A percentile compares a stretch with the other conserved stretches of the same genome.
Conservation (phyloP, 805 yeast species). For the Yamadazyma takamatsuzukensis region DNA sequence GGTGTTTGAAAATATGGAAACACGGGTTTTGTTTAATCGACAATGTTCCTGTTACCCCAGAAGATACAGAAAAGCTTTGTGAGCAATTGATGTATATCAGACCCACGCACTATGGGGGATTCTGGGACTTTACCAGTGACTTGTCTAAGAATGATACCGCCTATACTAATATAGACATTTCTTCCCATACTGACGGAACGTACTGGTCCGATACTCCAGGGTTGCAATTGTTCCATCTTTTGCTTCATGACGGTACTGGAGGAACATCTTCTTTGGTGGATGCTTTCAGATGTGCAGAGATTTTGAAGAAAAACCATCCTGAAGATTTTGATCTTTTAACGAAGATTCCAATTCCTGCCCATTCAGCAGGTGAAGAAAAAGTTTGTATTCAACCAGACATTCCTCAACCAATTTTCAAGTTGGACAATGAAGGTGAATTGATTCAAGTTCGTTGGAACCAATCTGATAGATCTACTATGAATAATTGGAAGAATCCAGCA, state of each 20-base stretch:
- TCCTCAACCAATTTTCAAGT: slow-evolving; percentile 56
- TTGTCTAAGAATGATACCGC: slow-evolving; percentile 68
- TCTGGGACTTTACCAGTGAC: slow-evolving; percentile 75
- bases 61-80: slow-evolving; percentile 54
- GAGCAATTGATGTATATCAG: slow-evolving; percentile 57
- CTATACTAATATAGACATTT: slow-evolving; percentile 62
- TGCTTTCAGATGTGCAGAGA: slow-evolving; percentile 57
- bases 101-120: slow-evolving; percentile 75
- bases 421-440: slow-evolving; percentile 48
- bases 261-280: slow-evolving; percentile 68
- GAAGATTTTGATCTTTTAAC: slow-evolving; percentile 50
- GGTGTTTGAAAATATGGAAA: slow-evolving; percentile 51
- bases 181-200: slow-evolving; percentile 70
- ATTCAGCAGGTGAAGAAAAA: slow-evolving; percentile 67
- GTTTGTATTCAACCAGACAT: slow-evolving; percentile 57
- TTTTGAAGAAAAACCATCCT: slow-evolving; percentile 44
- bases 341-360: slow-evolving; percentile 56
- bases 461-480: slow-evolving; percentile 64
- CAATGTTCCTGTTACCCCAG: slow-evolving; percentile 57
- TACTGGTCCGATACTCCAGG: slow-evolving; percentile 75
- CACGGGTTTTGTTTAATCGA: slow-evolving; percentile 63
- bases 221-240: slow-evolving; percentile 62
- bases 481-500: slow-evolving; percentile 42
- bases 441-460: slow-evolving; percentile 70
- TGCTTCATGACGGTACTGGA: slow-evolving; percentile 62